Percentiles rank a stretch among this genome's conserved stretches.
Evolutionary conservation across 108 stramenopile genomes (phyloP).

Genomic region (Cyclotella cryptica): DNA sequence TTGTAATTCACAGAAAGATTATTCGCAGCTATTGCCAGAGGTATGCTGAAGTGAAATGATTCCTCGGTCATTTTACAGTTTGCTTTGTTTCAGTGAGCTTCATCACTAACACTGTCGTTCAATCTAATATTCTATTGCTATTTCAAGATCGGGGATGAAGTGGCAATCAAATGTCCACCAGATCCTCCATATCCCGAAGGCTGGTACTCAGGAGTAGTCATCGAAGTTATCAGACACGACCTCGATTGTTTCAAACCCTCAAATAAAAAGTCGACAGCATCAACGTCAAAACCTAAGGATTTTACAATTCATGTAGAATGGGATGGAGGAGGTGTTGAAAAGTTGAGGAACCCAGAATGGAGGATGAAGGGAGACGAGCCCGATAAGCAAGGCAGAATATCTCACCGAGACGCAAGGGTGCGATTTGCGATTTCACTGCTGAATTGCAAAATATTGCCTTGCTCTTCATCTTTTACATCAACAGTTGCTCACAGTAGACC

Average conservation of each 20-base stretch:
- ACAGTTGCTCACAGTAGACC: not conserved
- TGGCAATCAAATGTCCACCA: slow-evolving; percentile 47
- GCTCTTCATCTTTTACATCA: not conserved
- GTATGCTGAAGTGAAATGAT: not conserved
- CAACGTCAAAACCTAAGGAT: slow-evolving; percentile 21
- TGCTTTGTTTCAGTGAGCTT: slow-evolving; percentile 7
- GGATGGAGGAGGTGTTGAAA: slow-evolving; percentile 36
- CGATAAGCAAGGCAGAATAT: slow-evolving; percentile 51
- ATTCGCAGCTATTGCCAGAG: not conserved
- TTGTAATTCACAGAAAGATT: slow-evolving; percentile 1
- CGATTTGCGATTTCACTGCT: not conserved
- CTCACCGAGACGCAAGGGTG: slow-evolving; percentile 52
- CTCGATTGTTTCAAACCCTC: slow-evolving; percentile 19
- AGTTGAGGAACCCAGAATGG: slow-evolving; percentile 52
- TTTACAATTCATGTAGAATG: slow-evolving; percentile 48
- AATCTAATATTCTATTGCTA: not conserved
- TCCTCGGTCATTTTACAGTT: not conserved
- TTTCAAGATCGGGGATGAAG: slow-evolving; percentile 46
- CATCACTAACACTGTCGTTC: not conserved
- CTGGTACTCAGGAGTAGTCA: slow-evolving; percentile 45
- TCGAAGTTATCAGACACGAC: slow-evolving; percentile 37
- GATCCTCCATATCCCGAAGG: slow-evolving; percentile 52
- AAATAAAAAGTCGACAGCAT: slow-evolving; percentile 5
- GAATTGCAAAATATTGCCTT: not conserved
- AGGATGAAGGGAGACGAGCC: slow-evolving; percentile 57